Conservation (phyloP, 2,329 filamentous ascomycete species). For the Arthroderma sp. region DNA sequence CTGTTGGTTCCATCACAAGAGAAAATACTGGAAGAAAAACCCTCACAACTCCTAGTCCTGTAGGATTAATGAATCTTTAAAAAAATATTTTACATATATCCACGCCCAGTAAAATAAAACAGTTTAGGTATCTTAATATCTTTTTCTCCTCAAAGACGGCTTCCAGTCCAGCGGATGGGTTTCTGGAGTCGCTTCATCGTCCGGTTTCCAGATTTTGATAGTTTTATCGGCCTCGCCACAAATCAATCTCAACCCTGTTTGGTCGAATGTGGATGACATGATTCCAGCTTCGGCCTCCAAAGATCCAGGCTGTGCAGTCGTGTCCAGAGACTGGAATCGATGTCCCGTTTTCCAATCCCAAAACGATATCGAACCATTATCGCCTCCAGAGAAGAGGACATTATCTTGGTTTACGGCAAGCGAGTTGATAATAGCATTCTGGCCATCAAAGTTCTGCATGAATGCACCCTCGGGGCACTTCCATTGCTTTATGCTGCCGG, state of each 20-base stretch:
- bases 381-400: conserved; percentile 84
- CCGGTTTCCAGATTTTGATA: conserved; percentile 95
- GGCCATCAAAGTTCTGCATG: conserved; percentile 97
- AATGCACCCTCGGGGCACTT: conserved; percentile 96
- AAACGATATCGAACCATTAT: conserved; percentile 93
- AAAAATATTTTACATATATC: not conserved
- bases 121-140: conserved; percentile 42
- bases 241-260: conserved; percentile 75
- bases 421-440: conserved; percentile 93
- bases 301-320: conserved; percentile 83
- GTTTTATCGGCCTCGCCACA: conserved; percentile 96
- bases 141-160: conserved; percentile 62
- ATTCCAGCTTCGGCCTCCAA: conserved; percentile 89
- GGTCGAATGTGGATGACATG: conserved; percentile 87
- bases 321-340: conserved; percentile 78
- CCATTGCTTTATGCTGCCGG: conserved; percentile 96
- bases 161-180: conserved; percentile 89
- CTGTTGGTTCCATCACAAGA: no score
- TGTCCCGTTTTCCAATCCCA: conserved; percentile 99
- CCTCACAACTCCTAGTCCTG: not conserved
- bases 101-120: conserved; percentile 8
- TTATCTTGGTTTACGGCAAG: conserved; percentile 89
- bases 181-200: conserved; percentile 80
- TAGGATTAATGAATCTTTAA: not conserved
- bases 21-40: no score